These are phyloP conservation scores for Phytophthora fragariaefolia DNA, from an alignment of 352 stramenopile species.

Conservation along the genomic window DNA sequence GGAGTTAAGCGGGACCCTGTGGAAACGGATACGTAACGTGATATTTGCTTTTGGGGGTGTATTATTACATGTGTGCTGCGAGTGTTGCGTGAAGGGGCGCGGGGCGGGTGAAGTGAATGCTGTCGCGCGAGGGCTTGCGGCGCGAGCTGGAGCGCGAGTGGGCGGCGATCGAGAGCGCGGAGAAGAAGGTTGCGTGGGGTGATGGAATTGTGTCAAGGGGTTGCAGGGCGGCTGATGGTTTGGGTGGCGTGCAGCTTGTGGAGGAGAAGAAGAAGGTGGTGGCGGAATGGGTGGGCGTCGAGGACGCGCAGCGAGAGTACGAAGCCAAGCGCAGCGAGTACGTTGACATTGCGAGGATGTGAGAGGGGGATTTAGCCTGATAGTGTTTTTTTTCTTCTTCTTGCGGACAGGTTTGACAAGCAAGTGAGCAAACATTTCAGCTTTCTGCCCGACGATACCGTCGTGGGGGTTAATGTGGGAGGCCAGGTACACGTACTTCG, in stretches of 20 bases:
- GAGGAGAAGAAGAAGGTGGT: constrained; percentile 83
- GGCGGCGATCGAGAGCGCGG: constrained; percentile 56
- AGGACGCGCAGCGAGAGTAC: constrained; percentile 72
- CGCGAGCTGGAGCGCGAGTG: constrained; percentile 72
- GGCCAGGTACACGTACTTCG: too few species aligned
- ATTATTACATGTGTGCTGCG: background rate
- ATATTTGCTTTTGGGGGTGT: background rate
- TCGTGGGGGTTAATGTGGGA: constrained; percentile 78
- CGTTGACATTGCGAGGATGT: background rate
- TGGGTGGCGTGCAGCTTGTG: constrained; percentile 46
- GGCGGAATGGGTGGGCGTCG: constrained; percentile 69
- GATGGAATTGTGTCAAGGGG: background rate
- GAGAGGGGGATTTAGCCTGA: too few species aligned
- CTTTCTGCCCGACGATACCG: constrained; percentile 54
- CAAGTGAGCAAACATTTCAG: constrained; percentile 60
- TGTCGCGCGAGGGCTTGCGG: constrained; percentile 60
- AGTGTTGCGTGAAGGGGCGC: constrained; percentile 1
- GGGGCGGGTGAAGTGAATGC: constrained; percentile 30
- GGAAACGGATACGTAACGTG: background rate
- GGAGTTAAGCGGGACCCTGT: background rate
- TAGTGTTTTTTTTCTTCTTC: too few species aligned
- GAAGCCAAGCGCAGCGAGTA: constrained; percentile 69
- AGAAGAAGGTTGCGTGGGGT: constrained; percentile 56
- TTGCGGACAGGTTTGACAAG: constrained; percentile 85
- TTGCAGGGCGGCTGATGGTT: background rate